Evolutionary conservation across 2,329 filamentous ascomycete genomes (phyloP), one percentile per base, ranked within the genome.

Genomic region (Cercospora nicotianae): DNA sequence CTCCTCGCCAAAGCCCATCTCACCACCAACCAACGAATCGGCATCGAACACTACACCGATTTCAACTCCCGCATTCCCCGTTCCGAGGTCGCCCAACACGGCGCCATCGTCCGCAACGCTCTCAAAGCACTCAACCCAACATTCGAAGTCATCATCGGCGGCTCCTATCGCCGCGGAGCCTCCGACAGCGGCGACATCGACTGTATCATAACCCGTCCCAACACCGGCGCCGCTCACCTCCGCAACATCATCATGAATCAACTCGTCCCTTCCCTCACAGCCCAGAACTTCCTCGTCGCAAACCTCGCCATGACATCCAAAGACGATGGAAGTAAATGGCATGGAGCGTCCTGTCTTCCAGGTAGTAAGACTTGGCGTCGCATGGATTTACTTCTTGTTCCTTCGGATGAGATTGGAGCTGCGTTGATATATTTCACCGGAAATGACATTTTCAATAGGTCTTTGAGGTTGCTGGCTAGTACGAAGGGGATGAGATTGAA

Each of bases 391-490:
- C 82, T 97, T 1, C 85, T 96, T 3, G 94, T 97, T 0, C 93
- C 94, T 0, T 89, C 89, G 72, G 83, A 86, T 1, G 90, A 97
- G 78, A 84, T 93, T 61, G 94, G 94, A 1, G 94, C 92, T 0
- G 93, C 94, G 0, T 78, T 97, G 69, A 86, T 97, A n/a, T 97
- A 97, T 77, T 98, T 97, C 76, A 97, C 94, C 0, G 94, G 94
- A 0, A 95, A 97, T 73, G 94, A 97, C 77, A 90, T 97, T 36
- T 97, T 97, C 81, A 97, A 97, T 78, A 85, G 94, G 16, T 96
- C 92, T 75, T 87, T 97, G 78, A 83, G 94, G 70, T 80, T 96
- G 16, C 79, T 97, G 70, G 93, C 93, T 13, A 87, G 88, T 45
- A 93, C 88, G 79, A 95, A 92, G 80, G 87, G 88, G 0, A 93